These are phyloP conservation scores for Sechiopsis laciniata DNA, from an alignment of 306 rosid genomes.

Conservation along the genomic window DNA sequence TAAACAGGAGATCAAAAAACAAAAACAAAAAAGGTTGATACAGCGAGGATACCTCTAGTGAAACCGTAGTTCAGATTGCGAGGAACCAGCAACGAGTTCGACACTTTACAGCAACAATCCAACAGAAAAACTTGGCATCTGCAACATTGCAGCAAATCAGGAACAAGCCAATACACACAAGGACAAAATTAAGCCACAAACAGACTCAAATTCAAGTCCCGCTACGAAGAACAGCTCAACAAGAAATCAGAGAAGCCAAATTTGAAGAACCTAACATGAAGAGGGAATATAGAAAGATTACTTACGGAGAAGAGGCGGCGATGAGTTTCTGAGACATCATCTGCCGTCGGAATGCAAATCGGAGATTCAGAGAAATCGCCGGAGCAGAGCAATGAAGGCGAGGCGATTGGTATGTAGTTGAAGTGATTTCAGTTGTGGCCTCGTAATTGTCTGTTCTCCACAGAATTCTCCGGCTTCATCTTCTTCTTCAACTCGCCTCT, in stretches of 20 bases:
- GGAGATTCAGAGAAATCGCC: not conserved
- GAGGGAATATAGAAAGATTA: too few species aligned
- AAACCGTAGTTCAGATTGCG: slow-evolving; percentile 34
- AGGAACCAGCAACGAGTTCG: slow-evolving; percentile 30
- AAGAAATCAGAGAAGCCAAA: not conserved
- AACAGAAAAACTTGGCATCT: slow-evolving; percentile 48
- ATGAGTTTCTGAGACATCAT: slow-evolving; percentile 19
- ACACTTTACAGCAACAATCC: slow-evolving; percentile 32
- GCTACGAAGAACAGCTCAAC: not conserved
- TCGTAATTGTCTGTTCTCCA: not conserved
- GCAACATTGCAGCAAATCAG: slow-evolving; percentile 18
- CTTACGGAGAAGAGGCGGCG: slow-evolving; percentile 22
- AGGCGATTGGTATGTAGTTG: not conserved
- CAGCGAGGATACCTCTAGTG: slow-evolving; percentile 36
- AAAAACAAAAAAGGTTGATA: not conserved
- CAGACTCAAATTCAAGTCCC: not conserved
- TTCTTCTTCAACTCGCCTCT: too few species aligned
- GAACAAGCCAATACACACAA: too few species aligned
- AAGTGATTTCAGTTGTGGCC: not conserved
- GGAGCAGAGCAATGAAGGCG: not conserved
- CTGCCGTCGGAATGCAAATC: not conserved
- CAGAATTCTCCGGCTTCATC: not conserved
- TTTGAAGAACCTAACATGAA: not conserved
- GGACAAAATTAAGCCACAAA: not conserved
- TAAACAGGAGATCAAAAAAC: not conserved